A percentile compares a stretch with the other conserved stretches of the same genome.
These are phyloP conservation scores for Picocystis sp. DNA, from an alignment of 163 green algal genomes.

Conservation along the genomic window DNA sequence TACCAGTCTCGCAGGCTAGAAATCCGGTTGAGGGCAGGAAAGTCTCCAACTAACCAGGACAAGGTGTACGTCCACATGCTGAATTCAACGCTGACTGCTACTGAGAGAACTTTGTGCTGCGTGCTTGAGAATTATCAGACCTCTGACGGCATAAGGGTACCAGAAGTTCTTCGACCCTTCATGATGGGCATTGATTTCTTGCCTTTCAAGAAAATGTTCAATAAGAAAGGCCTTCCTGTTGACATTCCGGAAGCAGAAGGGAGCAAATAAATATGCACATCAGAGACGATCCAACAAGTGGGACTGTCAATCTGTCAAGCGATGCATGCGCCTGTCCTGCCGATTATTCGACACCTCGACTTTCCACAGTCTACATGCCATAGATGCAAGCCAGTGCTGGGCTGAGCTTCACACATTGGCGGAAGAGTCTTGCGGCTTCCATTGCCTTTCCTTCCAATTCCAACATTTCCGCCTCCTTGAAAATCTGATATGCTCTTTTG, in stretches of 20 bases:
- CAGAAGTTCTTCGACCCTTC: slow-evolving; percentile 65
- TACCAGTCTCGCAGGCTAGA: slow-evolving; percentile 88
- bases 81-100: slow-evolving; percentile 90
- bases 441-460: slow-evolving; percentile 9
- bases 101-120: slow-evolving; percentile 93
- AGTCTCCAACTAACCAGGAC: slow-evolving; percentile 13
- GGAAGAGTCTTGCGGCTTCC: slow-evolving; percentile 6
- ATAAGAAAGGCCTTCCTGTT: slow-evolving; percentile 14
- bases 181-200: slow-evolving; percentile 88
- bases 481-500: slow-evolving; percentile 10
- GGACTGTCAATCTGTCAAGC: no score
- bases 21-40: slow-evolving; percentile 48
- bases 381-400: no score
- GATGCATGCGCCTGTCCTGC: no score
- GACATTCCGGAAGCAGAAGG: no score
- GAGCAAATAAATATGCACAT: no score
- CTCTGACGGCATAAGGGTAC: slow-evolving; percentile 31
- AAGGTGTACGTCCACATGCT: slow-evolving; percentile 95
- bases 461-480: slow-evolving; percentile 3
- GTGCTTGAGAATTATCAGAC: slow-evolving; percentile 97
- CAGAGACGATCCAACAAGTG: no score
- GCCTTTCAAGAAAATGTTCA: slow-evolving; percentile 64
- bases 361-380: no score
- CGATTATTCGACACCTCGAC: no score
- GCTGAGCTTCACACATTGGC: no score